phyloP scores from a whole-genome alignment of 768 basidiomycete genomes.

The Psilocybe azurescens region DNA sequence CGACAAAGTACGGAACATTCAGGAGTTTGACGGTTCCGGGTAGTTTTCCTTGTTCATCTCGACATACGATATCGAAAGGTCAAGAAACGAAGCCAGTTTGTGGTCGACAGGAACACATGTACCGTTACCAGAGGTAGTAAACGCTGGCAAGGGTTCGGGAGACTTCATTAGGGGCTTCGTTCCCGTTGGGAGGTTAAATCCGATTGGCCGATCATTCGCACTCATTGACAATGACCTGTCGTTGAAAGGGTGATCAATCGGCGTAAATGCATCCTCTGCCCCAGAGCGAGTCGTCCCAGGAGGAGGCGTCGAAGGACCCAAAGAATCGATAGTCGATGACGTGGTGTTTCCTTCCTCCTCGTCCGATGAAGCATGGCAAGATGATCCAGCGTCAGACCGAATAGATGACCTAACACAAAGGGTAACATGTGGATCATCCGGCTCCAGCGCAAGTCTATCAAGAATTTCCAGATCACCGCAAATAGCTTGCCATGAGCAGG shows the following conservation, averaged over 20 bases:
- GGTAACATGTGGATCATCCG: slow-evolving; percentile 6
- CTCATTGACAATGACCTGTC: background rate
- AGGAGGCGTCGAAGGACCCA: slow-evolving; percentile 23
- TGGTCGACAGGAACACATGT: background rate
- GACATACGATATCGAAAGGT: background rate
- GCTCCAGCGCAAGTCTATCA: slow-evolving; percentile 1
- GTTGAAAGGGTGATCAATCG: background rate
- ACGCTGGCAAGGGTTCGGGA: background rate
- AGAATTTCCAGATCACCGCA: background rate
- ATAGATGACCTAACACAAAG: slow-evolving; percentile 17
- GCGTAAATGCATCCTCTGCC: background rate
- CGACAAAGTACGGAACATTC: background rate
- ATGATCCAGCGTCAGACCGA: background rate
- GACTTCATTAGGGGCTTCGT: background rate
- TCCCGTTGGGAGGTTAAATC: background rate
- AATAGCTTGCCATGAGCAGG: background rate
- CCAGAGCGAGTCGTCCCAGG: background rate
- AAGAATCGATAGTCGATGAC: slow-evolving; percentile 23
- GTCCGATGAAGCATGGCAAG: background rate
- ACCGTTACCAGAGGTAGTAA: background rate
- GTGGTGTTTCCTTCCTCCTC: slow-evolving; percentile 19
- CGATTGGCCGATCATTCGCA: background rate
- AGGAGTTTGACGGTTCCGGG: no score
- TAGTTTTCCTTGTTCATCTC: background rate
- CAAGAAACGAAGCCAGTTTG: slow-evolving; percentile 6